These are phyloP conservation scores for Deakozyma indianensis DNA, from an alignment of 805 yeast genomes.

Conservation along the genomic window DNA sequence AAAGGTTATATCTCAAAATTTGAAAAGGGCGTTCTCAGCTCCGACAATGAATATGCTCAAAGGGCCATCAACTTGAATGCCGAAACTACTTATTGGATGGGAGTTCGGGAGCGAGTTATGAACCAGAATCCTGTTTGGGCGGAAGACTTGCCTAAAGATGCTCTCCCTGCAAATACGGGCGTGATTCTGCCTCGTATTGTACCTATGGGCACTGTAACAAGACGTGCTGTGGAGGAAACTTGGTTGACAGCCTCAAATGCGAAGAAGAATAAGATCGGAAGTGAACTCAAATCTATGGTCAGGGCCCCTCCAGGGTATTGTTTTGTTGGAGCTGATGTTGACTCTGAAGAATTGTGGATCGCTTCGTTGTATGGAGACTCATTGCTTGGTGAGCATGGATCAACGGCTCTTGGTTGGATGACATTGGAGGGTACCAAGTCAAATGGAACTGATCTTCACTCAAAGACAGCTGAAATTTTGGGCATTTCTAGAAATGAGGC, in stretches of 20 bases:
- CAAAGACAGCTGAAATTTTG: constrained; percentile 79
- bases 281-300: constrained; percentile 80
- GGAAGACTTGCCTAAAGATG: constrained; percentile 15
- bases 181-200: constrained; percentile 72
- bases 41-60: constrained; percentile 57
- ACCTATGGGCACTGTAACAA: constrained; percentile 92
- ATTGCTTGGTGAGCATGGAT: constrained; percentile 78
- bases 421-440: constrained; percentile 87
- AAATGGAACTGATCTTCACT: constrained; percentile 88
- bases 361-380: constrained; percentile 93
- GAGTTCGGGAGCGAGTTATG: constrained; percentile 71
- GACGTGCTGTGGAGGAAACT: constrained; percentile 92
- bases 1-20: constrained; percentile 59
- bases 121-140: constrained; percentile 72
- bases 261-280: constrained; percentile 70
- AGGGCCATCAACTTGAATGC: constrained; percentile 70
- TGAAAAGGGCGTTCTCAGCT: constrained; percentile 58
- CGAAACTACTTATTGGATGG: constrained; percentile 83
- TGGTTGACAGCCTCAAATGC: constrained; percentile 98
- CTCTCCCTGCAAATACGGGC: constrained; percentile 25
- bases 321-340: constrained; percentile 98
- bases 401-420: constrained; percentile 98
- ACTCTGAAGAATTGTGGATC: constrained; percentile 96
- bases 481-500: constrained; percentile 89
- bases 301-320: constrained; percentile 79